A percentile compares a stretch with the other conserved stretches of the same genome.
phyloP scores from a whole-genome alignment of 371 early-diverging fungal species.

The Mortierella sp. region DNA sequence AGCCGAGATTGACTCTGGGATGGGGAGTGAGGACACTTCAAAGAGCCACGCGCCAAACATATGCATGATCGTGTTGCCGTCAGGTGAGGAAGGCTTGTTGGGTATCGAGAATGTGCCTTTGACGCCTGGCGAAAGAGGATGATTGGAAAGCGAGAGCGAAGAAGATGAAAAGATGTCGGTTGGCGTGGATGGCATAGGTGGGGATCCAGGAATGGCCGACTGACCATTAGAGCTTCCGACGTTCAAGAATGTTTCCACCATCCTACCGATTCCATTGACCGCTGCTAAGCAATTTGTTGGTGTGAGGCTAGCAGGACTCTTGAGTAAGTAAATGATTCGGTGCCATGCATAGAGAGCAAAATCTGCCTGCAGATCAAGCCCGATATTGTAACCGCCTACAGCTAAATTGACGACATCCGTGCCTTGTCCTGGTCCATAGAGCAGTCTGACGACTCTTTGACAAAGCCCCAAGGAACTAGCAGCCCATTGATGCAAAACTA shows the following conservation, averaged over 20 bases:
- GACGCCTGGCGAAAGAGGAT: conserved; percentile 6
- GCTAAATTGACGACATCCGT: conserved; percentile 65
- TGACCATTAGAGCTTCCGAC: conserved; percentile 53
- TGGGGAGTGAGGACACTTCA: conserved; percentile 62
- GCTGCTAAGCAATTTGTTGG: conserved; percentile 76
- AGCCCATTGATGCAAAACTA: conserved; percentile 80
- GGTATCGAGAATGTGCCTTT: conserved; percentile 21
- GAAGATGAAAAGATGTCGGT: conserved; percentile 51
- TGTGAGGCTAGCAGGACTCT: conserved; percentile 71
- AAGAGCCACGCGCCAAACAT: conserved; percentile 87
- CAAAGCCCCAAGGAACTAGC: conserved; percentile 70
- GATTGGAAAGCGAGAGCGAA: conserved; percentile 21
- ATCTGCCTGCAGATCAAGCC: conserved; percentile 71
- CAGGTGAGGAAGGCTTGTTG: conserved; percentile 58
- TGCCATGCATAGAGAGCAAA: conserved; percentile 84
- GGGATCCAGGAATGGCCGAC: conserved; percentile 43
- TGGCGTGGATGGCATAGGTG: conserved; percentile 39
- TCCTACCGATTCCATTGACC: conserved; percentile 73
- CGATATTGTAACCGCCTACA: conserved; percentile 68
- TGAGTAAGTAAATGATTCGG: conserved; percentile 74
- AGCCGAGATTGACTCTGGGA: conserved; percentile 46
- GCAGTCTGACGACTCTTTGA: conserved; percentile 68
- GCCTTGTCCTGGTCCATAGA: conserved; percentile 75
- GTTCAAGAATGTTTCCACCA: conserved; percentile 70
- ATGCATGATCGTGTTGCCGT: conserved; percentile 83